Evolutionary conservation across 139 green algal species (phyloP), one percentile per base, ranked within the genome.

Genomic region (Picochlorum costavermella): DNA sequence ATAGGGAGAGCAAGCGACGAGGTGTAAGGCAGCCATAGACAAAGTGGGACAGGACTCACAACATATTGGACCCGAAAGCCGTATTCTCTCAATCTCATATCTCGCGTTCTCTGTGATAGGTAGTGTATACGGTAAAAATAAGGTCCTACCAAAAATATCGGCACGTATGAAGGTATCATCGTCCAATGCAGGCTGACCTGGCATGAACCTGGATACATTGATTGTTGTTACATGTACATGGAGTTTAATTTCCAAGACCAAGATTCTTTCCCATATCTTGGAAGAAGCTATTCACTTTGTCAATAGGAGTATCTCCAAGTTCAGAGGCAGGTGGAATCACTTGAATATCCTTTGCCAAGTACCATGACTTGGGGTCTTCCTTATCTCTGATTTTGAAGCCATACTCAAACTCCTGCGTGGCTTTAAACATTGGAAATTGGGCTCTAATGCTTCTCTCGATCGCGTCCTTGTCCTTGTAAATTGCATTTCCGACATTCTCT

Each of bases 321-420:
- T 85, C 66, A 33, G 60, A 49, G 57, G 82, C 71, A 1, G 71
- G 29, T 17, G 83, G 84, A n/a, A 85, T 68, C 1, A 83, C 36
- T 33, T 72, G 77, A 45, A 90, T 51, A 58, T 68, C 29, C 45
- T 56, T 65, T 2, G 81, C 3, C 61, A 88, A 70, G 30, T 69
- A 72, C 83, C 77, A 89, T 44, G 76, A 65, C 64, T 76, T 77
- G 51, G 84, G 83, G 31, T 73, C 50, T 13, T 55, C 43, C 67
- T 87, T 83, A 72, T 89, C 82, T 56, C 69, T 58, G 67, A 91
- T 83, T 66, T 91, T 91, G 73, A 90, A 90, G 6, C 79, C 84
- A 61, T 82, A 91, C 67, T 88, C 60, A 67, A 89, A 90, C 37
- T 83, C 74, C 25, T 62, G 75, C 49, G 69, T 72, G 13, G 64